Base-by-base conservation (phyloP, 139 green algal species). In the Penium margaritaceum region DNA sequence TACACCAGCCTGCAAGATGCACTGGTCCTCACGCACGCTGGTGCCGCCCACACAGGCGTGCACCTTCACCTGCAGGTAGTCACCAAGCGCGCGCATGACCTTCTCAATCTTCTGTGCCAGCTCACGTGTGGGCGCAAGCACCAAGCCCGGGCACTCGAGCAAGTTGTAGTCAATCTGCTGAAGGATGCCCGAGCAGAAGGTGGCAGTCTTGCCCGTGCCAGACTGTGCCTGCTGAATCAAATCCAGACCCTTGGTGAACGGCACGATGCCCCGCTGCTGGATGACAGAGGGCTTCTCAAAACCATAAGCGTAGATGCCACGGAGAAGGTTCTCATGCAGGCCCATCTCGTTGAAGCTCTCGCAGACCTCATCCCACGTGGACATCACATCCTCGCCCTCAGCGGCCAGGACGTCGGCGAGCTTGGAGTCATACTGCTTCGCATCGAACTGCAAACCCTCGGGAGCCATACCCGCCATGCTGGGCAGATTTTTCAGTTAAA, bases 91-190 rank as follows among this genome's bases (percentile, higher is more conserved):
- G 70, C 93, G 83, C 89, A 97, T 96, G 65, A 99, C 95, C 87
- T 98, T 98, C 87, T 98, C 94, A 57, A 99, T 99, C 89, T 99
- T 95, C 88, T 99, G 95, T 14, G 95, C 94, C 83, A 99, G 86
- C 89, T 99, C 95, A 71, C 95, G 91, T 14, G 95, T 99, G 54
- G 95, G 95, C 1, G 95, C 95, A 63, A 99, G 89, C 65, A 99
- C 95, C 44, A 99, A 90, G 21, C 86, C 94, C 89, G 96, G 92
- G 88, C 92, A 97, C 79, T 97, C 90, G n/a, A 86, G 70, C 32
- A 91, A 55, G 39, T 87, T 83, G 87, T 95, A 96, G 87, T 99
- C 93, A 70, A 99, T 85, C 85, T 96, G 94, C 85, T 98, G 92
- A 76, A 98, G 84, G 75, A 98, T 94, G 73, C 94, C 85, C 17